Evolutionary conservation across 2,329 filamentous ascomycete species (phyloP).

Genomic region (Setomelanomma holmii): DNA sequence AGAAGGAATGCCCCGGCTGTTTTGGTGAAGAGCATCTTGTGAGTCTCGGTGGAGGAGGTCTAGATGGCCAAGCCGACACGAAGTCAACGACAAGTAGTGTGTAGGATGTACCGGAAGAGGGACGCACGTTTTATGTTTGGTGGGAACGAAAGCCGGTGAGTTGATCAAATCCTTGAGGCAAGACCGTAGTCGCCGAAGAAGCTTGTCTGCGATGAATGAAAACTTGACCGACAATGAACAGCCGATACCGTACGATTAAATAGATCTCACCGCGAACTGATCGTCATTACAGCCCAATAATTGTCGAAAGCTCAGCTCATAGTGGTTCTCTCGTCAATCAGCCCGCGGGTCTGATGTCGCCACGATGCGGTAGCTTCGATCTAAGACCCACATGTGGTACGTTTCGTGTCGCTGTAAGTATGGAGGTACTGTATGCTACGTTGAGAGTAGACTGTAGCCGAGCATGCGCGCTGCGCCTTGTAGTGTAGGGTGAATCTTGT

Average conservation of each 20-base stretch:
- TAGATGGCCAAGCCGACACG: neutral
- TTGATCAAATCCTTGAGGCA: no score
- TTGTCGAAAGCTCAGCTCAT: neutral
- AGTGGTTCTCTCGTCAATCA: neutral
- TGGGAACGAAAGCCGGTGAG: neutral
- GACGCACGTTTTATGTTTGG: neutral
- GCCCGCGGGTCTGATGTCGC: neutral
- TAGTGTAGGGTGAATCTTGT: no score
- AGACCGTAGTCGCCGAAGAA: neutral
- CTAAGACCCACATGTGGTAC: neutral
- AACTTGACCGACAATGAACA: neutral
- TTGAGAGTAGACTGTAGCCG: neutral
- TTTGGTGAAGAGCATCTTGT: slow-evolving; percentile 5
- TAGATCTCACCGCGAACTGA: neutral
- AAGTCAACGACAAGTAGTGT: neutral
- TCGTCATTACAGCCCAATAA: neutral
- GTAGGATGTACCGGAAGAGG: neutral
- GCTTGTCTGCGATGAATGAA: neutral
- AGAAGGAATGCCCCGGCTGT: slow-evolving; percentile 8
- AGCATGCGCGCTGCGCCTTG: neutral
- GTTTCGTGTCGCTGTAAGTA: neutral
- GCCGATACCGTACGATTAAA: neutral
- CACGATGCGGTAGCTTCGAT: neutral
- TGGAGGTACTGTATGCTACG: neutral
- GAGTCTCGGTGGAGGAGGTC: neutral